Base-by-base conservation (phyloP, 2,329 filamentous ascomycete genomes). In the Mycogone perniciosa region DNA sequence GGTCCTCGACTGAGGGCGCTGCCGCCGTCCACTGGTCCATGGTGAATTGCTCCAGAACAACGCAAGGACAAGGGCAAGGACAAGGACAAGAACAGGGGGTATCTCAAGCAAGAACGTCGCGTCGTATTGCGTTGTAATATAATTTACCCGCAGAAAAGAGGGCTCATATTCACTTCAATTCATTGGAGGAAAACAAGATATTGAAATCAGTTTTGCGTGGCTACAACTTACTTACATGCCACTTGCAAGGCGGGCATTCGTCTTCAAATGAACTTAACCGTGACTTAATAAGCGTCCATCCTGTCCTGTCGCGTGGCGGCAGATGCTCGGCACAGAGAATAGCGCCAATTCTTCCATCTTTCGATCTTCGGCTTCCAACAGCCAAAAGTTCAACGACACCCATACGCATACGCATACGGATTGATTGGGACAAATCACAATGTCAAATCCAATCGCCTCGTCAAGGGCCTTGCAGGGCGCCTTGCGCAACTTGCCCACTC, bases 401-500 rank as follows among this genome's bases (percentile, higher is more conserved):
- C 1, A 37, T 9, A 3, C 39, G 39, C 20, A 20, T 20, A 20
- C 26, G 51, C 44, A 38, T 20, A 20, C 20, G 20, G 59, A 29
- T 42, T 30, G 29, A 42, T 42, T 30, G 40, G 20, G 29, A 42
- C 40, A 5, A 30, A 26, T 13, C 7, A 27, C 26, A 13, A 76
- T 76, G 73, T 67, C 72, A 51, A 68, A 67, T 49, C 57, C 66
- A 42, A 54, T 66, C 35, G 59, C 65, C 34, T 60, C 68, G 7
- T 66, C 69, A 34, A 69, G 64, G 56, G 61, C 65, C 50, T 55
- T 73, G 6, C 57, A 67, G 50, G 65, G 65, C 50, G 59, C 65
- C 11, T 51, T 72, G 5, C 54, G 64, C 20, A 65, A 63, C 35
- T 54, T 63, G 33, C 54, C 66, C 2, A 53, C 62, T 27, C 66